Evolutionary conservation across 305 asterid species (phyloP).

Genomic region (Plantago coronopus): DNA sequence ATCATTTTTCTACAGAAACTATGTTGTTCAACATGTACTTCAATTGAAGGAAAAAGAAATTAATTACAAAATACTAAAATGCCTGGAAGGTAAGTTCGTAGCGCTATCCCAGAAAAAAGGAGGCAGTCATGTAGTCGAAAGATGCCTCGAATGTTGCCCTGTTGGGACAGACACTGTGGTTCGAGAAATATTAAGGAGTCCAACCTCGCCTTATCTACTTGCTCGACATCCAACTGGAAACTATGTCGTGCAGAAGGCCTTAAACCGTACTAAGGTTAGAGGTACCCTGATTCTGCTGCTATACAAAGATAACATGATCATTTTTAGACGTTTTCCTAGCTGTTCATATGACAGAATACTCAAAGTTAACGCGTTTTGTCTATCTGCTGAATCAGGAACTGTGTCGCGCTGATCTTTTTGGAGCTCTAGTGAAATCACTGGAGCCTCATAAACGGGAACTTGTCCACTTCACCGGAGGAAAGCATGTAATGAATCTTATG

Average conservation of each 20-base stretch:
- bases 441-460: conserved; percentile 1
- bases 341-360: background rate
- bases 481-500: background rate
- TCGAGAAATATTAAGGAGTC: conserved; percentile 12
- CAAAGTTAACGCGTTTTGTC: background rate
- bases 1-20: conserved; percentile 24
- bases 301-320: background rate
- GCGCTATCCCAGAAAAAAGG: conserved; percentile 20
- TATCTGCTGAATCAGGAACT: background rate
- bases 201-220: conserved; percentile 14
- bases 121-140: conserved; percentile 35
- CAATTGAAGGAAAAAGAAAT: background rate
- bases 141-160: conserved; percentile 25
- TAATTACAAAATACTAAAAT: background rate
- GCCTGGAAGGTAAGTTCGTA: conserved; percentile 19
- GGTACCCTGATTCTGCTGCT: background rate
- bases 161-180: conserved; percentile 14
- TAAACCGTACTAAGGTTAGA: conserved; percentile 27
- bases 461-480: background rate
- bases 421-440: background rate
- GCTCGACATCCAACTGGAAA: conserved; percentile 30
- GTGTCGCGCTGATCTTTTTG: background rate
- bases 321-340: background rate
- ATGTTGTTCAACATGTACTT: conserved; percentile 34
- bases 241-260: conserved; percentile 33